Base-by-base conservation (phyloP, 257 asterid genomes). In the Nicotiana tomentosiformis region DNA sequence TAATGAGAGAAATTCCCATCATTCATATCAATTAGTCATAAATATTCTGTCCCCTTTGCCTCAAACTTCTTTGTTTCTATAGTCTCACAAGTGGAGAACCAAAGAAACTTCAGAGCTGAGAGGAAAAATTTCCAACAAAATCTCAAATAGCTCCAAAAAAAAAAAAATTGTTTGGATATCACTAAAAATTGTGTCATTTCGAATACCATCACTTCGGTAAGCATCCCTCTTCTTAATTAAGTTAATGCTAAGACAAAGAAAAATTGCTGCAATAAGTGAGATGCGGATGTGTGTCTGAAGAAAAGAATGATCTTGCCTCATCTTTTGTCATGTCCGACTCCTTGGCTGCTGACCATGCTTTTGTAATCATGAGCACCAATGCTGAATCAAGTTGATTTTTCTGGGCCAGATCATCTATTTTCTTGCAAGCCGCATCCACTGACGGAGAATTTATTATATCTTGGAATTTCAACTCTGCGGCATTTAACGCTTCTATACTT, bases 321-420 rank as follows among this genome's bases (percentile, higher is more conserved):
- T 90, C 97, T 90, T 91, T 91, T 85, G 90, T 81, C 98, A 94
- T 91, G 91, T 86, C 89, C 0, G 98, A 86, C 86, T 93, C 99
- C 88, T 96, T 96, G 83, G 98, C 95, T 84, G 95, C 95, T 49
- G 99, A 90, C 99, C 99, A 96, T 82, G 98, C 98, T 88, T 96
- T 96, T 33, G 97, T 85, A 81, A 91, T 89, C 97, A 93, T 90
- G 87, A 94, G 97, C 77, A 91, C 95, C 83, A 96, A 80, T 32
- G 98, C 95, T 1, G 99, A 89, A 85, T 94, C 98, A 51, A 96
- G 94, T 88, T 94, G 93, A 85, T 93, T 93, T 86, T 91, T 93
- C 77, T 89, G 92, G 10, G 98, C 99, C 88, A 94, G 87, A 86
- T 87, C 90, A 85, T 94, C 99, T 81, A 96, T 96, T 88, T 96